phyloP scores from a whole-genome alignment of 345 rosid species.

The Linum tenue region DNA sequence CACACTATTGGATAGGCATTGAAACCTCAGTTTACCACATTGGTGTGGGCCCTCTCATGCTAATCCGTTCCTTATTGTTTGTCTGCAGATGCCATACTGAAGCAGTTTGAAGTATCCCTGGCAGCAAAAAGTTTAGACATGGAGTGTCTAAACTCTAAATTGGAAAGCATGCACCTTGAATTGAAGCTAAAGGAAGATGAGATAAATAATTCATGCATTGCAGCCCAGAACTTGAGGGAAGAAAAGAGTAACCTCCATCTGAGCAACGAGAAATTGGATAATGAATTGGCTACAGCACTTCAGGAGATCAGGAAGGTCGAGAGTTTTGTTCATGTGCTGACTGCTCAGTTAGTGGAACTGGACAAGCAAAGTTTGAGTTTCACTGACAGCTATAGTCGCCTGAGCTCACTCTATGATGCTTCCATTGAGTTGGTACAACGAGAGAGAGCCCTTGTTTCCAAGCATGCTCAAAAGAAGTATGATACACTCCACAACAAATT shows the following conservation, averaged over 20 bases:
- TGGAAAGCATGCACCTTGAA: slow-evolving; percentile 41
- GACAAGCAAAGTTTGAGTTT: slow-evolving; percentile 45
- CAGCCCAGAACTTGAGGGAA: slow-evolving; percentile 47
- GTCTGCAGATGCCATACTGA: slow-evolving; percentile 46
- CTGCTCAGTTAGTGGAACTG: slow-evolving; percentile 46
- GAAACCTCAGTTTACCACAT: no score
- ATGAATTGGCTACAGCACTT: slow-evolving; percentile 35
- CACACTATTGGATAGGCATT: no score
- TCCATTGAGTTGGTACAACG: slow-evolving; percentile 43
- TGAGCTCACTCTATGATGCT: slow-evolving; percentile 41
- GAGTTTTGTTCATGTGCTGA: slow-evolving; percentile 35
- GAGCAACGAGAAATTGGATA: slow-evolving; percentile 37
- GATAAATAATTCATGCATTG: slow-evolving; percentile 34
- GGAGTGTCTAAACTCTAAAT: slow-evolving; percentile 47
- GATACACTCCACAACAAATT: slow-evolving; percentile 48
- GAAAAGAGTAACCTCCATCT: slow-evolving; percentile 43
- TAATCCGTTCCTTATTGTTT: slow-evolving; percentile 1
- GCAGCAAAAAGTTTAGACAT: slow-evolving; percentile 32
- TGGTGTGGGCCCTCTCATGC: no score
- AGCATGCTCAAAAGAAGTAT: slow-evolving; percentile 38
- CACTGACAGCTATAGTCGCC: slow-evolving; percentile 37
- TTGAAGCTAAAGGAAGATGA: slow-evolving; percentile 50
- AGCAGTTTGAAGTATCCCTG: slow-evolving; percentile 36
- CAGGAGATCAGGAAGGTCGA: slow-evolving; percentile 49
- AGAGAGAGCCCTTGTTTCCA: slow-evolving; percentile 40